Evolutionary conservation across 192 early-diverging fungal species (phyloP), one percentile per base, ranked within the genome.

Genomic region (Umbelopsis ramanniana): DNA sequence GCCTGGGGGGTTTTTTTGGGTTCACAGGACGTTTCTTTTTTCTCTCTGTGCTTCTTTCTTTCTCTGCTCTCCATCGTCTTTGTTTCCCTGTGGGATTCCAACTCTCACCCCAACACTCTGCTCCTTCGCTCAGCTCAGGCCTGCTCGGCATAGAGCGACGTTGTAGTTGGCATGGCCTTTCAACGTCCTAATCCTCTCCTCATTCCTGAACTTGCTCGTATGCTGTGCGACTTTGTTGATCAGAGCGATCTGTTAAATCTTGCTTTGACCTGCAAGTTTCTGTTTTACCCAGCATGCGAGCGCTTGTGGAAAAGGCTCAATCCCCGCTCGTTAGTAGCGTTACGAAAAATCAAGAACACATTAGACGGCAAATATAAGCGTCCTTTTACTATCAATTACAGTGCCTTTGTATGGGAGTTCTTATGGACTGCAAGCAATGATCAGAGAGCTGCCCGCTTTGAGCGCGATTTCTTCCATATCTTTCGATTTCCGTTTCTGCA

Each of bases 261-360:
- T 11, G 70, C 72, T 22, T 48, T 78, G 37, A 78, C 68, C 10
- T 78, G 76, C 54, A 48, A 50, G 48, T 50, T 67, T 7, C 23
- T 78, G 23, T 70, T 71, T 45, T 40, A 74, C 70, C 72, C 68
- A 24, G 60, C 69, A 17, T 71, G 54, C 14, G 60, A 33, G 29
- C 67, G 68, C 19, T 46, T 78, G 45, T 78, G 76, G 76, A 55
- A 67, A 11, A 63, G 68, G 7, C 52, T 78, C 23, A 57, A 78
- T 45, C 76, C 76, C 14, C 72, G 69, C 21, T 74, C 76, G 8
- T 66, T 67, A 43, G 46, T 69, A 29, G 68, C 48, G 11, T 40
- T 78, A 6, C 76, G 68, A 46, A 73, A 74, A 54, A 53, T 78
- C 21, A 78, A 78, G 48, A 78, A 71, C 46, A 78, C 76, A 2